Evolutionary conservation across 345 rosid species (phyloP), one percentile per base, ranked within the genome.

Genomic region (Excoecaria cochinchinensis): DNA sequence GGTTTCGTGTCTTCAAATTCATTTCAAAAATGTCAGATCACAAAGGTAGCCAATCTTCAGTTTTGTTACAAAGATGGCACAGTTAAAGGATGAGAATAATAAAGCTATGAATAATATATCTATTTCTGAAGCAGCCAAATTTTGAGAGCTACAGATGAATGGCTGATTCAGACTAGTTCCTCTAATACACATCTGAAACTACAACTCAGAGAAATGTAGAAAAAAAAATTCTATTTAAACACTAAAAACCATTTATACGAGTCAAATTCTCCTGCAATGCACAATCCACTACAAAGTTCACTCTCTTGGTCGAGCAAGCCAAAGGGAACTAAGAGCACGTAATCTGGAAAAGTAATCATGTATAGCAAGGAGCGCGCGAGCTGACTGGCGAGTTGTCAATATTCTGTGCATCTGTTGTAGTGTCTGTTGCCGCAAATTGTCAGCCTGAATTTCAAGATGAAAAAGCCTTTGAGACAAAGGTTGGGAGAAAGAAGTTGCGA

Each of bases 281-380:
- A 11, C 55, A 58, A 67, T 77, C 76, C 50, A 65, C 73, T 51
- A 24, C 58, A 56, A 38, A 4, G 55, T 76, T 91, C 88, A 95
- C 82, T 95, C 99, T 84, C 90, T 82, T 51, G 99, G 99, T 61
- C 97, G 88, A 52, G 97, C 99, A 60, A 95, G 93, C 99, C 99
- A 95, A 17, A 95, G 90, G 71, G 98, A 93, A 78, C 99, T 93
- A 81, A 95, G 97, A 74, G 99, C 98, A 9, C 98, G 96, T 66
- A 95, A 83, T 67, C 99, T 83, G 22, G 90, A 90, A 78, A 94
- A 90, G 81, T 93, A 93, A 78, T 95, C 96, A 21, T 93, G 90
- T 58, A 95, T 91, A 4, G 97, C 97, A 52, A 95, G 98, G 65
- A 93, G 88, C n/a, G 98, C 95, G 48, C 98, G 95, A 80, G 99